Base-by-base conservation (phyloP, 805 yeast genomes). In the Lipomyces mesembrius region DNA sequence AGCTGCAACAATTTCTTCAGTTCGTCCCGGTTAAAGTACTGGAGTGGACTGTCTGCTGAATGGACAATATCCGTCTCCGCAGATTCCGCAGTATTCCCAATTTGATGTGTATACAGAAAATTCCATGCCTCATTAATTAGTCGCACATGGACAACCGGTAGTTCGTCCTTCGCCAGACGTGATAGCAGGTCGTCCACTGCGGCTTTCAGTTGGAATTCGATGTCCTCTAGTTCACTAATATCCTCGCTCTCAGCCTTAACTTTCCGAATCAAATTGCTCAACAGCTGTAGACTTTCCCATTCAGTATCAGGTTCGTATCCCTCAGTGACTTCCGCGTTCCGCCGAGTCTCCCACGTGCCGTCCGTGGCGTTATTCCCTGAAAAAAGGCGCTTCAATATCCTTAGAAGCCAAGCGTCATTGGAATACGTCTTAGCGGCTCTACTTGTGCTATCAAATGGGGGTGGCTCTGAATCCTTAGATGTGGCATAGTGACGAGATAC, bases 101-200 rank as follows among this genome's bases (percentile, higher is more conserved):
- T 61, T 55, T 54, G 43, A 2, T 63, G 57, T 3, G 61, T 66
- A 34, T 68, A 68, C 22, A 68, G 39, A 37, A 68, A 53, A 51
- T 60, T 60, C 71, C 71, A 68, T 3, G 70, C 71, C 55, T 68
- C 69, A 25, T 60, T 57, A 6, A 68, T 62, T 39, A 67, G 49
- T 1, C 70, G 66, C 3, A 59, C 57, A 34, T 68, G 71, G 12
- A 61, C 68, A 17, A 58, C 66, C 0, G 69, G 65, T 27, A 68
- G 52, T 34, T 60, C 66, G 4, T 62, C 68, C 27, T n/a, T 62
- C 6, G 65, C 64, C 20, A 65, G 49, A 1, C 37, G 46, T 12
- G 20, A n/a, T 7, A 67, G 17, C 34, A 68, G 27, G 17, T 59
- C 62, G 54, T 60, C 64, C 4, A 65, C 46, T n/a, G 71, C 65